Evolutionary conservation across 768 basidiomycete genomes (phyloP), one percentile per base, ranked within the genome.

Genomic region (Phlebiopsis gigantea): DNA sequence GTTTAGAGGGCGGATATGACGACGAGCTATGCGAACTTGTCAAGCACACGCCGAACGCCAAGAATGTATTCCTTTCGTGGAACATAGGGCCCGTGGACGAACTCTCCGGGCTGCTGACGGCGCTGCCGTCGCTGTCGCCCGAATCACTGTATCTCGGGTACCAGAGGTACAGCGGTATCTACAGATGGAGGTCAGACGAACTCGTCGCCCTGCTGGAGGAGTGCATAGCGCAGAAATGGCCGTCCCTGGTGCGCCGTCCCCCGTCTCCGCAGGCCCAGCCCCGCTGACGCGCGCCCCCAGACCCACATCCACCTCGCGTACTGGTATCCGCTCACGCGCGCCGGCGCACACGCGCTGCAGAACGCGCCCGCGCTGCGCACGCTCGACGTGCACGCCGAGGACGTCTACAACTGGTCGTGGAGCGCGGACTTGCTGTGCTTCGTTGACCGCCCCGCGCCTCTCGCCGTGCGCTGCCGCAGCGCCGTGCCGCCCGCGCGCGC

Each of bases 341-440:
- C 14, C 26, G 29, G n/a, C 14, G 46, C 26, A n/a, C 25, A 48
- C 2, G 46, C 46, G 2, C 9, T 48, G 6, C 46, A 29, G 26
- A 12, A 29, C 17, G 46, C 46, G 5, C 46, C 25, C 12, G 24
- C 26, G 4, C 46, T 48, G 24, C 25, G 28, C 25, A 15, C 10
- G 4, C 25, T 48, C 6, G 29, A 28, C 26, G 26, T 48, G 15
- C 46, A 48, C n/a, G 24, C 46, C 12, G 46, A 48, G 17, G 46
- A 48, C 26, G 26, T 48, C 10, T 48, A 28, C 46, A 48, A 48
- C 26, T 48, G 46, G 46, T 48, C 46, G 24, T 48, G 46, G 46
- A 6, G 5, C 26, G 46, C 46, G 2, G 46, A 48, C 26, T 9
- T 24, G 10, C 46, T 48, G 24, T 26, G 46, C 19, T 48, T 48